A percentile compares a stretch with the other conserved stretches of the same genome.
These are phyloP conservation scores for Penicillium sp. DNA, from an alignment of 2,329 filamentous ascomycete species.

Conservation along the genomic window DNA sequence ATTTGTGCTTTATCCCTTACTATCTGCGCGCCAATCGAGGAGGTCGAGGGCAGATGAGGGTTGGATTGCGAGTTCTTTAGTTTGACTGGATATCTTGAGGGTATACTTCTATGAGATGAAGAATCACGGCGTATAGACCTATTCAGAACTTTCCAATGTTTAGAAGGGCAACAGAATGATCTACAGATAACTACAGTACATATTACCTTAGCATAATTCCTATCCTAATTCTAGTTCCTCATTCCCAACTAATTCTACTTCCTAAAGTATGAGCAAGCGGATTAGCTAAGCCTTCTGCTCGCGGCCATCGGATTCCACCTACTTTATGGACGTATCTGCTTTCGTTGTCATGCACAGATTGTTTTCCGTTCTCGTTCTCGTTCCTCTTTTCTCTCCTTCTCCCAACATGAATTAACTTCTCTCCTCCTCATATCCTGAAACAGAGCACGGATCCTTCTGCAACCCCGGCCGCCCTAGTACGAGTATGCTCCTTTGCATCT, in stretches of 20 bases:
- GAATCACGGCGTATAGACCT: too few relatives aligned
- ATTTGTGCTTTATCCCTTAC: conserved; percentile 52
- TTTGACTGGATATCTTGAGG: background rate
- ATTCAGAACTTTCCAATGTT: too few relatives aligned
- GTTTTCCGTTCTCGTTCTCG: background rate
- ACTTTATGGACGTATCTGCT: conserved; percentile 2
- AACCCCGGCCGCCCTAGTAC: conserved; percentile 17
- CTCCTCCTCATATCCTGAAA: conserved; percentile 27
- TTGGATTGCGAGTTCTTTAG: conserved; percentile 26
- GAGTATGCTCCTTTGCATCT: conserved; percentile 12
- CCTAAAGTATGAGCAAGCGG: background rate
- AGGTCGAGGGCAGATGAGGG: conserved; percentile 52
- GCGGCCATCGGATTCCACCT: conserved; percentile 24
- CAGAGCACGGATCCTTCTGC: conserved; percentile 31
- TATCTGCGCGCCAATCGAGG: conserved; percentile 53
- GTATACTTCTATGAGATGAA: too few relatives aligned
- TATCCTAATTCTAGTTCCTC: too few relatives aligned
- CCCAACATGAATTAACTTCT: conserved; percentile 10
- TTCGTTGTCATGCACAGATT: background rate
- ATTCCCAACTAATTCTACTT: too few relatives aligned
- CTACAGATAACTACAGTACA: too few relatives aligned
- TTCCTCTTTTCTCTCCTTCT: conserved; percentile 2
- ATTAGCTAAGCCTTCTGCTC: conserved; percentile 29
- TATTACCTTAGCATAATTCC: too few relatives aligned
- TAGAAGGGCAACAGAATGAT: too few relatives aligned